Conservation (phyloP, 768 basidiomycete genomes). For the Tricholoma bakamatsutake region DNA sequence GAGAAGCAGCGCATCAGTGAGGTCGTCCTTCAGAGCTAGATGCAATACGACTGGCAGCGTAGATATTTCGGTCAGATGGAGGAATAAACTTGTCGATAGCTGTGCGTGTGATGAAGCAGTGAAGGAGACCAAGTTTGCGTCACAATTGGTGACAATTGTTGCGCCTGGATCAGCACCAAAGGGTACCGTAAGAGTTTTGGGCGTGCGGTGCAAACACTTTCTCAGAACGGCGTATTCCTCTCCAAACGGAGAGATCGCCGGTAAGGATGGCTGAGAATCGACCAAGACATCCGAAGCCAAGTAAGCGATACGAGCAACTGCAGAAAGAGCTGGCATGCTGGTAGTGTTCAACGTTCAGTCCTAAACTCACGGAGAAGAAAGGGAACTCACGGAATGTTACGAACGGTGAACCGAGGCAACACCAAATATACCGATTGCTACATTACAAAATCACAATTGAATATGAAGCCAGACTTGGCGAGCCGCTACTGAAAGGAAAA, state of each 20-base stretch:
- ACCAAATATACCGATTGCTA: too few species aligned
- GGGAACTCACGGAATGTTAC: background rate
- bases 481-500: too few species aligned
- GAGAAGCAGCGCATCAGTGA: slow-evolving; percentile 71
- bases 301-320: slow-evolving; percentile 67
- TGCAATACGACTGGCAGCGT: slow-evolving; percentile 64
- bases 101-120: slow-evolving; percentile 49
- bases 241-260: slow-evolving; percentile 37
- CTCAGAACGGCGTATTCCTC: slow-evolving; percentile 31
- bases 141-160: slow-evolving; percentile 44
- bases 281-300: slow-evolving; percentile 63
- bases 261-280: slow-evolving; percentile 43
- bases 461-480: slow-evolving; percentile 25
- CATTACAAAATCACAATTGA: too few species aligned
- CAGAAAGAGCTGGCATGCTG: slow-evolving; percentile 20
- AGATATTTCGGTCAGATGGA: slow-evolving; percentile 65
- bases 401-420: too few species aligned
- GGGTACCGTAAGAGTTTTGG: slow-evolving; percentile 46
- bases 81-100: slow-evolving; percentile 52
- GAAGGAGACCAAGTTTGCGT: slow-evolving; percentile 49
- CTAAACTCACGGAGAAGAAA: background rate
- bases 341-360: background rate
- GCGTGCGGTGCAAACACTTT: slow-evolving; percentile 29
- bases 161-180: slow-evolving; percentile 62
- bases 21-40: slow-evolving; percentile 56